Percentiles rank a stretch among this genome's conserved stretches.
Conservation (phyloP, 2,329 filamentous ascomycete genomes). For the Trichophyton schoenleinii region DNA sequence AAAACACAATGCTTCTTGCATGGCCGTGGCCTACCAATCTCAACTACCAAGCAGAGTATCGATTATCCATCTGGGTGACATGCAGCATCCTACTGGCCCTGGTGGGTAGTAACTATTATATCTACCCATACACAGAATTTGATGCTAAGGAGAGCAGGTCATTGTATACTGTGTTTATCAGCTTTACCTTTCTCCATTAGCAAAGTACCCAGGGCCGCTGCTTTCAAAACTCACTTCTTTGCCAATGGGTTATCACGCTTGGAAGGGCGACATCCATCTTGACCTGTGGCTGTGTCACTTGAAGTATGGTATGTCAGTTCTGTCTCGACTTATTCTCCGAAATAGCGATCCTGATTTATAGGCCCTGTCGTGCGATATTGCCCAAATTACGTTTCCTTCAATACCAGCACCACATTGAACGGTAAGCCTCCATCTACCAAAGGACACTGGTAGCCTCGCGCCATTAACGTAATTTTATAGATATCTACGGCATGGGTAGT, state of each 20-base stretch:
- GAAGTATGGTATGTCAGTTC: constrained; percentile 17
- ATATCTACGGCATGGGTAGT: neutral
- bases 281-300: constrained; percentile 9
- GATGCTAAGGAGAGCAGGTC: neutral
- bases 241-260: constrained; percentile 4
- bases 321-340: constrained; percentile 15
- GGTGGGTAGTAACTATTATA: neutral
- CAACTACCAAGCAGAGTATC: neutral
- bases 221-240: constrained; percentile 11
- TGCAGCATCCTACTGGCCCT: neutral
- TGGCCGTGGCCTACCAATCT: neutral
- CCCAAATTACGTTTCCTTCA: neutral
- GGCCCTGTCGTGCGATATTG: neutral
- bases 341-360: neutral
- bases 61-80: neutral
- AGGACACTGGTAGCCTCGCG: neutral
- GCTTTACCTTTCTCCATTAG: constrained; percentile 11
- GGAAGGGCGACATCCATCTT: constrained; percentile 13
- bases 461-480: neutral
- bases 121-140: neutral
- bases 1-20: neutral
- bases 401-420: neutral
- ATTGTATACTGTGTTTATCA: constrained; percentile 6
- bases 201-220: constrained; percentile 9
- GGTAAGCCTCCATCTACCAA: neutral